Conservation (phyloP, 192 early-diverging fungal species). For the Entomortierella parvispora region DNA sequence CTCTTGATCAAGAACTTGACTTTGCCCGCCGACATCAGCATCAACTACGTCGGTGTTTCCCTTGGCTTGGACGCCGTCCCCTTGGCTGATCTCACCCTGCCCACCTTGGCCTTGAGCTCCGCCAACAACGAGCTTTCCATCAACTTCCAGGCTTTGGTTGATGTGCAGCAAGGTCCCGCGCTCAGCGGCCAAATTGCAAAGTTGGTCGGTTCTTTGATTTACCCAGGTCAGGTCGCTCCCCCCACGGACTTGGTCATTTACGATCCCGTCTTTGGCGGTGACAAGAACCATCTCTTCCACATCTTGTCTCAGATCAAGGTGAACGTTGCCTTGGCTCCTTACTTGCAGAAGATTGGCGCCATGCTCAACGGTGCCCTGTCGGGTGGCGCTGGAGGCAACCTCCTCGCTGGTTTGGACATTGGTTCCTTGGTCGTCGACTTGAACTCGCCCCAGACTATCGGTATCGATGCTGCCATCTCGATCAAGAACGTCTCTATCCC, state of each 20-base stretch:
- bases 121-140: conserved; percentile 25
- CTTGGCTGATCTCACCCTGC: conserved; percentile 34
- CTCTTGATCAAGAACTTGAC: conserved; percentile 33
- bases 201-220: conserved; percentile 34
- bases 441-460: conserved; percentile 7
- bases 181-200: conserved; percentile 31
- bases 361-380: conserved; percentile 10
- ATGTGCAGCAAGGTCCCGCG: conserved; percentile 34
- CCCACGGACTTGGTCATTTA: conserved; percentile 46
- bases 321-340: conserved; percentile 36
- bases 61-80: conserved; percentile 35
- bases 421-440: conserved; percentile 20
- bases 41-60: conserved; percentile 41
- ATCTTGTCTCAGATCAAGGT: conserved; percentile 46
- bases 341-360: conserved; percentile 32
- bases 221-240: conserved; percentile 45
- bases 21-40: conserved; percentile 39
- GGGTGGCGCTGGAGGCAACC: conserved; percentile 4
- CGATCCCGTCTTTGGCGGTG: conserved; percentile 50
- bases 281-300: conserved; percentile 46
- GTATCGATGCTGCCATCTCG: not conserved
- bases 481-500: conserved; percentile 2
- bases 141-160: conserved; percentile 34
- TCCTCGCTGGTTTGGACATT: conserved; percentile 29
- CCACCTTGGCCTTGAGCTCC: conserved; percentile 28